Conservation (phyloP, 1,139 yeast genomes). For the Hanseniaspora gamundiae region DNA sequence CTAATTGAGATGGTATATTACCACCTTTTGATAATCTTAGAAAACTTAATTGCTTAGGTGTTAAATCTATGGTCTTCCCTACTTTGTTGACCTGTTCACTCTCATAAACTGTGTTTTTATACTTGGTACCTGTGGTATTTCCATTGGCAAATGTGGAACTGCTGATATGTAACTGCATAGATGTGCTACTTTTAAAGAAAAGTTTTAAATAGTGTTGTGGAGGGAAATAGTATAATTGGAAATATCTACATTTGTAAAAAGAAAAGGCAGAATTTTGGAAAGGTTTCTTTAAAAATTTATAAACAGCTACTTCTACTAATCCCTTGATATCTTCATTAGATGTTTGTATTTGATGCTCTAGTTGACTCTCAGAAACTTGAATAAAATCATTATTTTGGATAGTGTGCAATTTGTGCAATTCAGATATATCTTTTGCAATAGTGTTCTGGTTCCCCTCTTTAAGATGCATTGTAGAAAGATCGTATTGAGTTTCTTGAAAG, state of each 20-base stretch:
- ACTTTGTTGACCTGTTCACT: background rate
- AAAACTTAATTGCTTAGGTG: background rate
- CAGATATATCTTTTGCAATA: background rate
- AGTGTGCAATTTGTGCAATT: background rate
- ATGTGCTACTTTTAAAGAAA: background rate
- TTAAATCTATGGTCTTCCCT: background rate
- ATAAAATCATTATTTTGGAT: background rate
- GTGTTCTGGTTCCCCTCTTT: background rate
- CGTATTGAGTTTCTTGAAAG: background rate
- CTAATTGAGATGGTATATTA: background rate
- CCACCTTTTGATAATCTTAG: background rate
- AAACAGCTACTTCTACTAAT: background rate
- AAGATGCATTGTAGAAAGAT: background rate
- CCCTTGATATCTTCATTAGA: background rate
- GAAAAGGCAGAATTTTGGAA: background rate
- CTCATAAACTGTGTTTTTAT: background rate
- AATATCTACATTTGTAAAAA: background rate
- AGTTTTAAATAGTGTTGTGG: constrained; percentile 1
- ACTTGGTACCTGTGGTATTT: background rate
- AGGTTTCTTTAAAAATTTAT: background rate
- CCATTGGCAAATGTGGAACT: background rate
- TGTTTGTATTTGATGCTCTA: background rate
- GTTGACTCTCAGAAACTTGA: no score
- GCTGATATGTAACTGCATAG: background rate
- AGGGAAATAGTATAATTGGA: constrained; percentile 1